phyloP scores from a whole-genome alignment of 352 stramenopile species.

The Plasmopara viticola region DNA sequence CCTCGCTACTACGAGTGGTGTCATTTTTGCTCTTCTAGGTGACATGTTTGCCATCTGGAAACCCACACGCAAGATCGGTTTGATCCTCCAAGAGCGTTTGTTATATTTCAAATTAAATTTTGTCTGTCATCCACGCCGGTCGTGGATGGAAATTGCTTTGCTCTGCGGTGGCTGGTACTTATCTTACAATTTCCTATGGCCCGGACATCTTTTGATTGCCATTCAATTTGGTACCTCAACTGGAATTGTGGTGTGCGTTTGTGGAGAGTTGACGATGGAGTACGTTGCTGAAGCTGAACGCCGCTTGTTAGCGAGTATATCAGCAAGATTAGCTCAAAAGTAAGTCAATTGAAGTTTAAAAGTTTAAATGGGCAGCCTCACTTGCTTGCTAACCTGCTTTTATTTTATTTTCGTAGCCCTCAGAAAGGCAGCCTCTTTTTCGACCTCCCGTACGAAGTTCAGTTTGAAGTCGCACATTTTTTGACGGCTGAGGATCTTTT shows the following conservation, averaged over 20 bases:
- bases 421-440: slow-evolving; percentile 62
- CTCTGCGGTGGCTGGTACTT: slow-evolving; percentile 51
- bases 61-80: slow-evolving; percentile 65
- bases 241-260: slow-evolving; percentile 65
- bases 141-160: slow-evolving; percentile 49
- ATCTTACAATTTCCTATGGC: slow-evolving; percentile 69
- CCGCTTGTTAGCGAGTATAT: slow-evolving; percentile 45
- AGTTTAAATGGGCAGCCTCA: not conserved
- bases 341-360: slow-evolving; percentile 17
- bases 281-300: slow-evolving; percentile 60
- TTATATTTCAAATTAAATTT: slow-evolving; percentile 60
- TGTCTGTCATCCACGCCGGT: slow-evolving; percentile 42
- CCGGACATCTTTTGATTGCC: slow-evolving; percentile 56
- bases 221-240: slow-evolving; percentile 71
- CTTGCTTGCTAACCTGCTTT: slow-evolving; percentile 2
- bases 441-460: slow-evolving; percentile 70
- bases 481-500: slow-evolving; percentile 73
- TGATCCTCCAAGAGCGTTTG: slow-evolving; percentile 75
- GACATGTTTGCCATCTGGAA: slow-evolving; percentile 86
- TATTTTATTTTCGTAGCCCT: slow-evolving; percentile 28
- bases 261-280: slow-evolving; percentile 56
- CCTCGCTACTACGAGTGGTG: slow-evolving; percentile 64
- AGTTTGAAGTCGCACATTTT: slow-evolving; percentile 74
- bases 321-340: slow-evolving; percentile 37
- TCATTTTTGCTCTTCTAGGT: slow-evolving; percentile 68